Evolutionary conservation across 2,329 filamentous ascomycete genomes (phyloP), one percentile per base, ranked within the genome.

Genomic region (Aulographum hederae): DNA sequence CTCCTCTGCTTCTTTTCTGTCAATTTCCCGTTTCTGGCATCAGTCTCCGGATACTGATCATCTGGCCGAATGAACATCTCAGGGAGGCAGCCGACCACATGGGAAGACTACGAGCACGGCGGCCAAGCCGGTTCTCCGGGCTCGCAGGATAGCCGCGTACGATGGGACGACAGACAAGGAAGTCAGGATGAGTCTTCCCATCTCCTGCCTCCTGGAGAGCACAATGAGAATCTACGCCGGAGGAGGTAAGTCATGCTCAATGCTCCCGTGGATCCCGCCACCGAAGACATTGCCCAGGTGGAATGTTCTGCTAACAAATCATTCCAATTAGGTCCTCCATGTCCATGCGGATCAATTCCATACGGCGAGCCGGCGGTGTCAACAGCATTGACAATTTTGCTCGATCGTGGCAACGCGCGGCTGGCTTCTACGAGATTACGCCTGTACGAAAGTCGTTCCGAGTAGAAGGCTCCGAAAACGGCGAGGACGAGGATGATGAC

Each of bases 361-460:
- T 61, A 14, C 44, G 79, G 41, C 74, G 92, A 37, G 75, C 80
- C 30, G 89, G 86, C 40, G 86, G 86, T 31, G 77, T 85, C 38
- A 95, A 95, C 60, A 91, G 80, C 53, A 78, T 95, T 44, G 77
- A 89, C 46, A 92, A 85, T 46, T 95, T 95, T 50, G 80, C 85
- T 28, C 71, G 78, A 37, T 92, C 81, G 43, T 93, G 84, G 78
- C 81, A 86, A 54, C 74, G 86, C 50, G 86, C 86, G 23, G 82
- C 84, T 17, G 76, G 68, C 35, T 95, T 95, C 53, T 69, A 73
- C 39, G 85, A 94, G 51, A 80, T 93, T 42, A 75, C 89, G 20
- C 81, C 82, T 4, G 74, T 79, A 34, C 70, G 74, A 12, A 73
- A 74, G 11, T 76, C 79, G 20, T 82, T 92, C 48, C 62, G 80